phyloP scores from a whole-genome alignment of 2,329 filamentous ascomycete species.

The Hypoxylon sp. region DNA sequence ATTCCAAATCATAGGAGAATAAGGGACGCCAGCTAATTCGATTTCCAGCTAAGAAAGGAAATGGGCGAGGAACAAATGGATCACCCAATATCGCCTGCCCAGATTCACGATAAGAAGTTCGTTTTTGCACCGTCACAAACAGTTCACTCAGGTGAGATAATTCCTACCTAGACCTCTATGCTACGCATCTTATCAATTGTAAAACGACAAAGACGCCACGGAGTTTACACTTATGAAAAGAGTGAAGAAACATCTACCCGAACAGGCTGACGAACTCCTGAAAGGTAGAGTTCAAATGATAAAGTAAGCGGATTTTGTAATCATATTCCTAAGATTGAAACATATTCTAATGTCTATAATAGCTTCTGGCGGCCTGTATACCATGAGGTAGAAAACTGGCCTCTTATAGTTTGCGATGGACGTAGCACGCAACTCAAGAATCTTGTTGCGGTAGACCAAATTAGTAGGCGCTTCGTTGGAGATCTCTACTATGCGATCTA shows the following conservation, averaged over 20 bases:
- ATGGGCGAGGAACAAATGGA: background rate
- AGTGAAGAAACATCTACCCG: background rate
- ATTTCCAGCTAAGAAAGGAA: background rate
- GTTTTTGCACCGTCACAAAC: background rate
- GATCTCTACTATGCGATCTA: background rate
- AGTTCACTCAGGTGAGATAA: background rate
- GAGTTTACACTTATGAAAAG: background rate
- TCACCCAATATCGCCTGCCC: background rate
- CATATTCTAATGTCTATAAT: background rate
- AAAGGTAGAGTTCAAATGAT: conserved; percentile 1
- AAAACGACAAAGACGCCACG: background rate
- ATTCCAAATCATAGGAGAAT: background rate
- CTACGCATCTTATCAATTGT: background rate
- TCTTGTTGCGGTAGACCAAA: background rate
- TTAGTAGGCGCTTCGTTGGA: background rate
- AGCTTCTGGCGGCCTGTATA: background rate
- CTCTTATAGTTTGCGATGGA: background rate
- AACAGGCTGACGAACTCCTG: background rate
- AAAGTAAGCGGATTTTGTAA: background rate
- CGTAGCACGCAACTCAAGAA: background rate
- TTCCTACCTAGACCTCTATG: background rate
- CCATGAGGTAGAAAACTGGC: background rate
- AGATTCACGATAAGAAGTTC: background rate
- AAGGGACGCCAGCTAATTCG: background rate
- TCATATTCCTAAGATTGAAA: background rate